Base-by-base conservation (phyloP, 140 eudicot genomes). In the Anethum foeniculum region DNA sequence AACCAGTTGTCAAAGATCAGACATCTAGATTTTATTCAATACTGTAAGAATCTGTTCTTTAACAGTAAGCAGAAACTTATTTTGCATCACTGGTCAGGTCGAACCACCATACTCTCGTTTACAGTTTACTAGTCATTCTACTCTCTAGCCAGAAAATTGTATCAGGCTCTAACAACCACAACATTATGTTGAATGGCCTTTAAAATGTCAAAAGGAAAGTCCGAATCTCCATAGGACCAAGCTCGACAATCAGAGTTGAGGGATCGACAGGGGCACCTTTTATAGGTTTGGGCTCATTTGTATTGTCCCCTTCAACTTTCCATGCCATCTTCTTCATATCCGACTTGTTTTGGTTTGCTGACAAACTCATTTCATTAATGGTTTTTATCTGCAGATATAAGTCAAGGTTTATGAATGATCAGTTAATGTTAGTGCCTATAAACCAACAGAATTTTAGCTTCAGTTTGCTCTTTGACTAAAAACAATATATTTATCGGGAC, bases 151-250 rank as follows among this genome's bases (percentile, higher is more conserved):
- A 2, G 52, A 7, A 78, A 39, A 30, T 44, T 25, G 47, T 43
- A 27, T 19, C 10, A 80, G 71, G 39, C 28, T 38, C 12, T 7
- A 71, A 16, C 3, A 21, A 21, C 14, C 54, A 48, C 5, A 16
- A 28, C 19, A 32, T 21, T 30, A 30, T 67, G n/a, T 25, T n/a
- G 16, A 4, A 73, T 27, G 78, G 71, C 60, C 65, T 71, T 87
- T 78, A 93, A 78, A 89, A 71, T 32, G 62, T 82, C 81, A 93
- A 64, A 44, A 90, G 80, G 86, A 94, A 94, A 60, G 98, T 94
- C 73, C 97, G 88, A 76, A 94, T 90, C 89, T 94, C 98, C 97
- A 92, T 94, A 19, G 98, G 97, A 81, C 96, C 97, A 75, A 94
- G 92, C 90, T 94, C 98, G 64, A 94, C 97, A 54, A 94, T 77